Evolutionary conservation across 2,329 filamentous ascomycete species (phyloP).

Genomic region (Arthrobotrys entomopaga): DNA sequence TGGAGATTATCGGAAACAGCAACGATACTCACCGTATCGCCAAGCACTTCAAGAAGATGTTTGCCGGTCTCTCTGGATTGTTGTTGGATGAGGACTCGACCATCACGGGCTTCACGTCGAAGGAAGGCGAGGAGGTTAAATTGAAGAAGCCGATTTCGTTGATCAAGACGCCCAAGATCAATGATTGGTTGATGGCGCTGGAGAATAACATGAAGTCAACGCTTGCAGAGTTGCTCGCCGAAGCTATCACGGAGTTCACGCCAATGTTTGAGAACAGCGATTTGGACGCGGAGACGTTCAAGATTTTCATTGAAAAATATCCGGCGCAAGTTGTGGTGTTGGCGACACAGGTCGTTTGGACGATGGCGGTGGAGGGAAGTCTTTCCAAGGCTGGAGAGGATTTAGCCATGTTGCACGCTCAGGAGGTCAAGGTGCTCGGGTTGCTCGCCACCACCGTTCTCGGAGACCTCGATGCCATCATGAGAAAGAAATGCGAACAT

Average conservation of each 20-base stretch:
- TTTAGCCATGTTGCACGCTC: conserved; percentile 77
- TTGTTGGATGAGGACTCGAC: conserved; percentile 89
- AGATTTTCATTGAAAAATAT: conserved; percentile 81
- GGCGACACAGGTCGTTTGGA: conserved; percentile 94
- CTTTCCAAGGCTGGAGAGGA: conserved; percentile 77
- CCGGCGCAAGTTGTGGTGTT: conserved; percentile 96
- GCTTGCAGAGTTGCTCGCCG: conserved; percentile 86
- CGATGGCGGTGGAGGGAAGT: conserved; percentile 79
- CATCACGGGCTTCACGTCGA: conserved; percentile 92
- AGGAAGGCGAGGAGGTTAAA: conserved; percentile 88
- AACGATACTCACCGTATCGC: conserved; percentile 95
- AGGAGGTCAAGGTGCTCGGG: conserved; percentile 84
- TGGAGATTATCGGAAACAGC: conserved; percentile 99
- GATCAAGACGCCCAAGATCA: conserved; percentile 93
- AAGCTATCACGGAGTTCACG: conserved; percentile 84
- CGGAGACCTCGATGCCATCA: conserved; percentile 84
- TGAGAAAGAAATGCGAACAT: conserved; percentile 96
- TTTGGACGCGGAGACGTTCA: conserved; percentile 77
- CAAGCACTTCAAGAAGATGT: conserved; percentile 99
- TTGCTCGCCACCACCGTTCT: conserved; percentile 89
- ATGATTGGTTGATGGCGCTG: conserved; percentile 95
- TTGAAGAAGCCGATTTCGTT: conserved; percentile 92
- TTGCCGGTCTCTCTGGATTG: conserved; percentile 90
- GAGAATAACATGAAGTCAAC: conserved; percentile 95
- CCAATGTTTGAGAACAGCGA: conserved; percentile 77